Evolutionary conservation across 345 rosid species (phyloP).

Genomic region (Citrus maxima): DNA sequence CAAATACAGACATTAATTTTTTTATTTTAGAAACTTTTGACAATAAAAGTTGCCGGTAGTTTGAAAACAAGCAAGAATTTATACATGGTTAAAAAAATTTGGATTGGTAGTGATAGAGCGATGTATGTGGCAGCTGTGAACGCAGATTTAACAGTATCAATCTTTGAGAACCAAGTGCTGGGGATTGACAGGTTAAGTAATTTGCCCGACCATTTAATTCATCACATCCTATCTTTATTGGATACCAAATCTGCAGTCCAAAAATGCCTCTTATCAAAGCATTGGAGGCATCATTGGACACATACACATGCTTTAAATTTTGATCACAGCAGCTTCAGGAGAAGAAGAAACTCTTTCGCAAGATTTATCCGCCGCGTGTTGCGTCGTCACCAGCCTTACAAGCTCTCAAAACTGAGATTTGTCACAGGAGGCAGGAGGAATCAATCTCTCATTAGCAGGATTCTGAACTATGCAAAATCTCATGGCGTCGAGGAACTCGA

Average conservation of each 20-base stretch:
- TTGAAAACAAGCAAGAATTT: too few species aligned
- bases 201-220: conserved; percentile 1
- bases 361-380: neutral
- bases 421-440: neutral
- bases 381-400: neutral
- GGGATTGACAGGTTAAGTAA: neutral
- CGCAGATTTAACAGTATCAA: too few species aligned
- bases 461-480: neutral
- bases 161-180: too few species aligned
- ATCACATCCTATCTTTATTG: neutral
- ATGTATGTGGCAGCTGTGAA: too few species aligned
- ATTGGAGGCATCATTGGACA: conserved; percentile 2
- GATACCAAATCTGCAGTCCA: neutral
- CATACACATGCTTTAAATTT: neutral
- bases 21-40: too few species aligned
- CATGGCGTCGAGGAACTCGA: neutral
- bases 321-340: neutral
- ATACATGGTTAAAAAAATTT: too few species aligned
- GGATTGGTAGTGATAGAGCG: too few species aligned
- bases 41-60: too few species aligned
- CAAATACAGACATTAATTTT: too few species aligned
- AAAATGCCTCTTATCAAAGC: neutral
- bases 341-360: neutral
- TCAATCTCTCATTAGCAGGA: neutral
- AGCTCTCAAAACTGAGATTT: neutral